Percentiles rank a stretch among this genome's conserved stretches.
Conservation (phyloP, 2,329 filamentous ascomycete species). For the Bipolaris bicolor region DNA sequence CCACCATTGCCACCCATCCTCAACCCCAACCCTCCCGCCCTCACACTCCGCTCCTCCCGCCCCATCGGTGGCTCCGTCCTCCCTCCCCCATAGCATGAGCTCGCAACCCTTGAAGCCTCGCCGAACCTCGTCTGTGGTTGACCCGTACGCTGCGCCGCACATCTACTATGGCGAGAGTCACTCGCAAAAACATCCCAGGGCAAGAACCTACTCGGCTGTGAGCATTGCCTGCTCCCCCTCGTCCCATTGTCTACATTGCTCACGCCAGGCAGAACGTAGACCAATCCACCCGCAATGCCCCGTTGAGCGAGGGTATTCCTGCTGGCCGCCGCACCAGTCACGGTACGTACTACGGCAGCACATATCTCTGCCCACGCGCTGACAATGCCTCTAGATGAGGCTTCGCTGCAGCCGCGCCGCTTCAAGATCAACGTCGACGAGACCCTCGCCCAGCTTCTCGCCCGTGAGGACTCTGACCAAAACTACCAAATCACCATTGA, state of each 20-base stretch:
- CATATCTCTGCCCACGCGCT: constrained; percentile 12
- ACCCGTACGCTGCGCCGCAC: constrained; percentile 64
- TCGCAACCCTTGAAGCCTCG: constrained; percentile 48
- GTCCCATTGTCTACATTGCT: constrained; percentile 8
- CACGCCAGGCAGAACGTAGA: constrained; percentile 37
- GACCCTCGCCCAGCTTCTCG: constrained; percentile 78
- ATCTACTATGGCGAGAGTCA: constrained; percentile 65
- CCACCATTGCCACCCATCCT: not conserved
- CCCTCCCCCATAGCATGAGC: constrained; percentile 47
- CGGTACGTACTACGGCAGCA: constrained; percentile 32
- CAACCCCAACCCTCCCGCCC: constrained; percentile 10
- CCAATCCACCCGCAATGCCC: constrained; percentile 39
- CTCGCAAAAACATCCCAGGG: constrained; percentile 54
- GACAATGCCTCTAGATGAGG: constrained; percentile 68
- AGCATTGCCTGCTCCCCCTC: constrained; percentile 29
- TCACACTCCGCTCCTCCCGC: not conserved
- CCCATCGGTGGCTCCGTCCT: constrained; percentile 21
- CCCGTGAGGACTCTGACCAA: constrained; percentile 88
- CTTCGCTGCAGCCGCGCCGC: constrained; percentile 70
- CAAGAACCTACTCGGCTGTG: constrained; percentile 63
- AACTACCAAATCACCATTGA: constrained; percentile 99
- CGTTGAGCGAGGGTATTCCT: constrained; percentile 32
- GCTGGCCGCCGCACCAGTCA: constrained; percentile 48
- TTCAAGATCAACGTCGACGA: constrained; percentile 87
- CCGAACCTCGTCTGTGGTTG: constrained; percentile 53